Evolutionary conservation across 371 early-diverging fungal species (phyloP), one percentile per base, ranked within the genome.

Genomic region (Ecytonucleospora hepatopenaei): DNA sequence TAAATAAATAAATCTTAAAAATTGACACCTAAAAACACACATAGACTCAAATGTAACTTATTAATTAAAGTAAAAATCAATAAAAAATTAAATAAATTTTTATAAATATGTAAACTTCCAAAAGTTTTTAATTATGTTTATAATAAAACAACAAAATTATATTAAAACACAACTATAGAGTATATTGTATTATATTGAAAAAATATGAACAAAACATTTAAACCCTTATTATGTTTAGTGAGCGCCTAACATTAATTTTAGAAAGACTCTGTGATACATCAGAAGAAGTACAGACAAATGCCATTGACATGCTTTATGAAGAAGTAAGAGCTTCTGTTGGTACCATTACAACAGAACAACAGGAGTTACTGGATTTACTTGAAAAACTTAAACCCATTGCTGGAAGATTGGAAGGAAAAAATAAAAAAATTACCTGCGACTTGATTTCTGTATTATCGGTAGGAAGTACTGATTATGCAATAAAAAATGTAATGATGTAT

Each of bases 401-500:
- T 33, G 34, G 47, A 16, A 55, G 19, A 0, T 21, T 79, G 1
- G 2, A 12, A 2, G 67, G 55, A 47, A 60, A 70, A 19, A 64
- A 71, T 16, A 71, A 56, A 54, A 65, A 48, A 55, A 47, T 65
- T 5, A 32, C 77, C 40, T 64, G 65, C 27, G 80, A 80, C 62
- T 64, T 80, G 51, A 46, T 80, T 12, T 68, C 69, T 33, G 71
- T 72, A 0, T 71, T 80, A 32, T 62, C 49, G 26, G 73, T 75
- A 33, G 60, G 67, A 15, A 48, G 35, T 16, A 54, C 73, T 46
- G 66, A 54, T 15, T 4, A 24, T 21, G 15, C 53, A 24, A 24
- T 24, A 21, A 53, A 27, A 30, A 62, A 73, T 27, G 53, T 62
- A 54, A 46, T 80, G 24, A 59, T 12, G 47, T 75, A 76, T 57